Evolutionary conservation across 176 grass and related monocot species (phyloP), one percentile per base, ranked within the genome.

Genomic region (Avena sativa): DNA sequence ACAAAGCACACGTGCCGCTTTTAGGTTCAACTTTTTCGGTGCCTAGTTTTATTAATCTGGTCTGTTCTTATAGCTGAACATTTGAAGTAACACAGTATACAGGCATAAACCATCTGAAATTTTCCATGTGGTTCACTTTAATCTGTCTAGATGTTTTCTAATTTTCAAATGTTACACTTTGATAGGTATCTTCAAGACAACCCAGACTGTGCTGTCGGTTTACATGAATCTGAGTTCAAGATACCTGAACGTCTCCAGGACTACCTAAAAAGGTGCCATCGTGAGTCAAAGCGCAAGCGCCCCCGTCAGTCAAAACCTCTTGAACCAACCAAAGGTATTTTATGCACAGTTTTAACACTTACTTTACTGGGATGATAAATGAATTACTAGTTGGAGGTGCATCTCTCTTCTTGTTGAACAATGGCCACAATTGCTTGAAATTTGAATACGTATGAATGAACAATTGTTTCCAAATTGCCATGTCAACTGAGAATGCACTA

Each of bases 101-200:
- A 51, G 28, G 26, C 20, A 13, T 74, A 71, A 46, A 86, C 19
- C 13, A 67, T 85, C 47, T 69, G 58, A 43, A 85, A 6, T 53
- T 78, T 25, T 57, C 74, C 13, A 78, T 53, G 66, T 72, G 78
- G 28, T 73, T 86, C 62, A 30, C 12, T 65, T 65, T 56, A 71
- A 50, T 74, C 13, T 78, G 3, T 48, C 16, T 61, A 77, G 5
- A 11, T n/a, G 56, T 71, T 71, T 72, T 73, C 36, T 87, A 50
- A 84, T 44, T 80, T 8, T 59, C 13, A 49, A 21, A 82, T 87
- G 14, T 7, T 73, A 59, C 48, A 20, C 12, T 50, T 77, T 74
- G 32, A 81, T 74, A 94, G 89, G 59, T 89, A 89, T 71, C 83
- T 94, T 71, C 4, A 23, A 38, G 89, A 89, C 48, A 85, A 85